These are phyloP conservation scores for Neospora caninum DNA, from an alignment of 169 alveolate genomes.

Conservation along the genomic window DNA sequence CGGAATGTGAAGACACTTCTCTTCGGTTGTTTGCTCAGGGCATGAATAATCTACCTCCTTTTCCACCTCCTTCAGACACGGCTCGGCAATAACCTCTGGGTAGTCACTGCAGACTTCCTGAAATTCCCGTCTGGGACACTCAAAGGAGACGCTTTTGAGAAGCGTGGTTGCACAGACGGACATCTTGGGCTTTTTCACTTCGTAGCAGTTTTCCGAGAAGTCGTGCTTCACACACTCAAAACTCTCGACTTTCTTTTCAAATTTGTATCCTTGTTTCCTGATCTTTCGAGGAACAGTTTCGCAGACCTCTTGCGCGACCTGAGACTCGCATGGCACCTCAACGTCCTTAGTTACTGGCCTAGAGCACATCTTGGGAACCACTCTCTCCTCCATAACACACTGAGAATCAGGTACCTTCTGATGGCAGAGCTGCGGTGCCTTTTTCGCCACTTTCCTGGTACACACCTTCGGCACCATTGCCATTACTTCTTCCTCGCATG, in stretches of 20 bases:
- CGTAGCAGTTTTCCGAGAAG: slow-evolving; percentile 47
- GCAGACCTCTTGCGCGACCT: slow-evolving; percentile 42
- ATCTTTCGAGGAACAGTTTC: slow-evolving; percentile 38
- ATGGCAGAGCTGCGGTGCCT: slow-evolving; percentile 46
- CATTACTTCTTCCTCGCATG: slow-evolving; percentile 62
- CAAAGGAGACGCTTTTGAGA: slow-evolving; percentile 27
- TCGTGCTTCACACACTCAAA: slow-evolving; percentile 65
- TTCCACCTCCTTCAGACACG: slow-evolving; percentile 38
- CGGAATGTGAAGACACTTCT: slow-evolving; percentile 61
- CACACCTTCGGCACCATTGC: slow-evolving; percentile 57
- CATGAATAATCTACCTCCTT: slow-evolving; percentile 47
- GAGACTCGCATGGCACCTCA: slow-evolving; percentile 52
- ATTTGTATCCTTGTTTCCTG: slow-evolving; percentile 42
- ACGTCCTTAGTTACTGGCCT: slow-evolving; percentile 51
- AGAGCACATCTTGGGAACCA: slow-evolving; percentile 37
- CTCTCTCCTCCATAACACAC: slow-evolving; percentile 50
- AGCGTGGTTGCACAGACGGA: slow-evolving; percentile 49
- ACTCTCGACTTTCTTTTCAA: slow-evolving; percentile 18
- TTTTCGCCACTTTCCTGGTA: slow-evolving; percentile 47
- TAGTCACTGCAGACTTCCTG: slow-evolving; percentile 57
- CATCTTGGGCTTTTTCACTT: slow-evolving; percentile 46
- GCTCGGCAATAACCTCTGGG: slow-evolving; percentile 35
- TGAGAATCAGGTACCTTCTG: slow-evolving; percentile 47
- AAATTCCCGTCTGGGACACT: slow-evolving; percentile 48
- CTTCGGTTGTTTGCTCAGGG: slow-evolving; percentile 63